These are phyloP conservation scores for Talaromyces pinophilus DNA, from an alignment of 2,329 filamentous ascomycete genomes.

Conservation along the genomic window DNA sequence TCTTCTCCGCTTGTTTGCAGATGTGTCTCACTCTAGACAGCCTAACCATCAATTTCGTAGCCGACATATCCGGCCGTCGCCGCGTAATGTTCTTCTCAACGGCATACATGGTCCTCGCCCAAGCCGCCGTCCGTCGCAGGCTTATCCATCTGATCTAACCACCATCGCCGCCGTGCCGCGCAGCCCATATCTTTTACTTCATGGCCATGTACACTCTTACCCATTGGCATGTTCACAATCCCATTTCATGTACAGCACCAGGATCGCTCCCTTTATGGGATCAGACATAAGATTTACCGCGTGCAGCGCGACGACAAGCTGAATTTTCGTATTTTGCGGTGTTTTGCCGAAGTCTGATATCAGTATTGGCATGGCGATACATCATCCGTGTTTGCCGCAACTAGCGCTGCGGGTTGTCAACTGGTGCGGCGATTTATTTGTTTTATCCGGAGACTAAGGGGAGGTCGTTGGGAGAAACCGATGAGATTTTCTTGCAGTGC, in stretches of 20 bases:
- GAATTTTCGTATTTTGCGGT: conserved; percentile 43
- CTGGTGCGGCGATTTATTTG: conserved; percentile 43
- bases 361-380: conserved; percentile 53
- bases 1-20: conserved; percentile 31
- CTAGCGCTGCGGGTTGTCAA: conserved; percentile 45
- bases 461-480: conserved; percentile 33
- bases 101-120: background rate
- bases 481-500: conserved; percentile 28
- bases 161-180: conserved; percentile 32
- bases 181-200: conserved; percentile 41
- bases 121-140: background rate
- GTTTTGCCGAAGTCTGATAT: no score
- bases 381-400: conserved; percentile 51
- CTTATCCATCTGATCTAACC: background rate
- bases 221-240: conserved; percentile 13
- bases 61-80: background rate
- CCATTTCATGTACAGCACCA: conserved; percentile 18
- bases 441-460: conserved; percentile 35
- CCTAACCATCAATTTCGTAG: background rate
- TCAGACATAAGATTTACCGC: conserved; percentile 13
- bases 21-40: conserved; percentile 42
- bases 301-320: conserved; percentile 56
- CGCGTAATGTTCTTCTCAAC: background rate
- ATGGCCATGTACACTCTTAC: background rate
- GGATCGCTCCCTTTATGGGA: background rate